Percentiles rank a stretch among this genome's conserved stretches.
Conservation (phyloP, 352 stramenopile species). For the Phytophthora hybrid region DNA sequence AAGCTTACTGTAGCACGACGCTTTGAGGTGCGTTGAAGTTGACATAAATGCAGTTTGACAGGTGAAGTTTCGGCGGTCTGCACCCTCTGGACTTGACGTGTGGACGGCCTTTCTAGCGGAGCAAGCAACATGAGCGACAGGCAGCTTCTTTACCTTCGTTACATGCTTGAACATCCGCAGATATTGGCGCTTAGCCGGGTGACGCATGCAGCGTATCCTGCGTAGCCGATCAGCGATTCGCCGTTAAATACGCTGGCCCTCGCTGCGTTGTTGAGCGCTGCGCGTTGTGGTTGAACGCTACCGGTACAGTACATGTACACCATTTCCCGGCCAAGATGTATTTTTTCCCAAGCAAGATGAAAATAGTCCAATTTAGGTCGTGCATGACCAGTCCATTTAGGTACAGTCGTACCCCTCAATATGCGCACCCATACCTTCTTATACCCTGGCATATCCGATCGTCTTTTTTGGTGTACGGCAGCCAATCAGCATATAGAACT, state of each 20-base stretch:
- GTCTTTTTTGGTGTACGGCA: too few relatives aligned
- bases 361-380: too few relatives aligned
- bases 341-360: too few relatives aligned
- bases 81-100: background rate
- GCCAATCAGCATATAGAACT: too few relatives aligned
- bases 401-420: too few relatives aligned
- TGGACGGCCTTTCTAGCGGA: background rate
- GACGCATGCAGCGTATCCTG: conserved; percentile 16
- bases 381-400: too few relatives aligned
- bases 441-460: too few relatives aligned
- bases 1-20: background rate
- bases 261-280: background rate
- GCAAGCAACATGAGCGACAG: conserved; percentile 8
- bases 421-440: too few relatives aligned
- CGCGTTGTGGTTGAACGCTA: background rate
- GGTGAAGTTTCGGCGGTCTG: conserved; percentile 8
- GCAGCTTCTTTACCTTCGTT: conserved; percentile 16
- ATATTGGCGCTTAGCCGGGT: conserved; percentile 8
- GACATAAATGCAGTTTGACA: background rate
- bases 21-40: conserved; percentile 1
- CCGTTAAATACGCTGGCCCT: background rate
- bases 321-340: too few relatives aligned
- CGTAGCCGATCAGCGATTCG: background rate
- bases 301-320: too few relatives aligned
- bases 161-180: conserved; percentile 16